phyloP scores from a whole-genome alignment of 176 grass and related monocot genomes.

The Musa beccarii region DNA sequence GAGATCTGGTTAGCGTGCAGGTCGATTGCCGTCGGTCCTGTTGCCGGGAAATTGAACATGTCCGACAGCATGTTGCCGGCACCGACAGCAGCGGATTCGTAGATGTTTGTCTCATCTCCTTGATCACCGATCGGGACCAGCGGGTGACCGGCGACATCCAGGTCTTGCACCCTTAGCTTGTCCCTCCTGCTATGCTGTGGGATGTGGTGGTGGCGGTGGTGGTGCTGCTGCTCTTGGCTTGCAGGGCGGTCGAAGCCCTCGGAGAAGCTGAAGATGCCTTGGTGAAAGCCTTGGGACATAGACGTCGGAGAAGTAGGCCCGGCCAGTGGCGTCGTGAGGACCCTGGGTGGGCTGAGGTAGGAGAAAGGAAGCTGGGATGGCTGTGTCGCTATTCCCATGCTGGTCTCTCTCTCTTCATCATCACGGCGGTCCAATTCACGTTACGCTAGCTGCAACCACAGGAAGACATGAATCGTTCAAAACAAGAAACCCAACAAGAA shows the following conservation, averaged over 20 bases:
- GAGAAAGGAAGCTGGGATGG: constrained; percentile 26
- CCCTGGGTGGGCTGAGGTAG: not conserved
- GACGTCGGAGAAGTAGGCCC: constrained; percentile 17
- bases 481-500: not conserved
- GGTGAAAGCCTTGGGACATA: constrained; percentile 97
- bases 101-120: constrained; percentile 30
- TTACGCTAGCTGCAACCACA: not conserved
- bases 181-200: constrained; percentile 86
- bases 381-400: constrained; percentile 76
- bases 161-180: constrained; percentile 74
- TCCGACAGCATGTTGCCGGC: constrained; percentile 79
- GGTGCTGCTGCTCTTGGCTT: constrained; percentile 38
- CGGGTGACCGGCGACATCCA: constrained; percentile 40
- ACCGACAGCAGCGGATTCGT: constrained; percentile 35
- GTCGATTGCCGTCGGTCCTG: constrained; percentile 51
- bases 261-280: constrained; percentile 58
- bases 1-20: constrained; percentile 68
- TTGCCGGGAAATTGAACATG: constrained; percentile 78
- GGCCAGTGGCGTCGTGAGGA: not conserved
- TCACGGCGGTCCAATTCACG: not conserved
- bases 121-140: constrained; percentile 42
- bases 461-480: not conserved
- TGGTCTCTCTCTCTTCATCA: constrained; percentile 13
- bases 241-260: constrained; percentile 23
- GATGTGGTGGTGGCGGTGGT: constrained; percentile 53